Evolutionary conservation across 1,284 basidiomycete genomes (phyloP).

Genomic region (Volvariella surrecta): DNA sequence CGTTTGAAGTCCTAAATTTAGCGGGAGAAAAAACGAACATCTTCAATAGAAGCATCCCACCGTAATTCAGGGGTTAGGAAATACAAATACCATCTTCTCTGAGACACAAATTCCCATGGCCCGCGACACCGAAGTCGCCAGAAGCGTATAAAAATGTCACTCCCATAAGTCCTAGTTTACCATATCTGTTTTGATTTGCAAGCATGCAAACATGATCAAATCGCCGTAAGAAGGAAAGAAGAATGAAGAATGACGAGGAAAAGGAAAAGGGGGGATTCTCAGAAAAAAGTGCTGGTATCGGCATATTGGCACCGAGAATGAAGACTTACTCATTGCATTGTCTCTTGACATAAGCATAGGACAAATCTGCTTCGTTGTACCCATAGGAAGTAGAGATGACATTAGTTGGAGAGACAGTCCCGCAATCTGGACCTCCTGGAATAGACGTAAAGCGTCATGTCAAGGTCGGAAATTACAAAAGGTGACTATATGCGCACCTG

Average conservation of each 20-base stretch:
- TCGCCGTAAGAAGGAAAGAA: slow-evolving; percentile 21
- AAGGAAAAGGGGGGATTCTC: too few relatives aligned
- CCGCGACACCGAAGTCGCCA: slow-evolving; percentile 32
- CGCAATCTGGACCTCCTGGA: slow-evolving; percentile 29
- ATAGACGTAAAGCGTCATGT: slow-evolving; percentile 5
- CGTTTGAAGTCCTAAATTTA: slow-evolving; percentile 21
- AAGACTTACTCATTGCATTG: slow-evolving; percentile 43
- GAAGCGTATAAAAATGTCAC: slow-evolving; percentile 31
- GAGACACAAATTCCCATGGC: slow-evolving; percentile 32
- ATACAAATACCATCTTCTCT: slow-evolving; percentile 24
- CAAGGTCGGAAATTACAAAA: neutral
- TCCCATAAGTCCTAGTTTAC: slow-evolving; percentile 35
- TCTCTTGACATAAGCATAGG: slow-evolving; percentile 30
- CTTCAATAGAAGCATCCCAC: neutral
- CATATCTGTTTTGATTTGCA: slow-evolving; percentile 18
- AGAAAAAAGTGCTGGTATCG: too few relatives aligned
- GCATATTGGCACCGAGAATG: too few relatives aligned
- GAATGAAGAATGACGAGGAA: too few relatives aligned
- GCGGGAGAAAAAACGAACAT: too few relatives aligned
- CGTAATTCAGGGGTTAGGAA: neutral
- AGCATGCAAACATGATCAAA: slow-evolving; percentile 16
- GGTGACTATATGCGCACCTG: slow-evolving; percentile 18
- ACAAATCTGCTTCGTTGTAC: slow-evolving; percentile 37
- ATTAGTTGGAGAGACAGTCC: slow-evolving; percentile 31
- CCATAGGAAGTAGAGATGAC: slow-evolving; percentile 35